These are phyloP conservation scores for Epichloe glyceriae DNA, from an alignment of 2,329 filamentous ascomycete species.

Conservation along the genomic window DNA sequence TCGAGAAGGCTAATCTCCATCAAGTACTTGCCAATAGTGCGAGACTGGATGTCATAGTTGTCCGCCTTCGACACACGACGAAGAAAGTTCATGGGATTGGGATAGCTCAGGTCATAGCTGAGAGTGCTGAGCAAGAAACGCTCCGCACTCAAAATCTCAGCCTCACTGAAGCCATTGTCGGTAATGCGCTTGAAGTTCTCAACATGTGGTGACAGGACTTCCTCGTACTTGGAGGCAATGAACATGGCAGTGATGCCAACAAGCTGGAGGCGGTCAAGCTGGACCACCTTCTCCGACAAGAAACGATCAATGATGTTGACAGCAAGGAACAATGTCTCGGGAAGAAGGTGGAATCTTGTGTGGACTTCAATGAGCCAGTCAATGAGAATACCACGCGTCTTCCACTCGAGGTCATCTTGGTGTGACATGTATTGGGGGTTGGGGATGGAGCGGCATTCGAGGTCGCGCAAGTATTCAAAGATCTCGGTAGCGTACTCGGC, in stretches of 20 bases:
- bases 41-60: conserved; percentile 96
- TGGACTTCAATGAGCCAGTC: conserved; percentile 99
- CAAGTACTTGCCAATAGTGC: conserved; percentile 93
- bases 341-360: conserved; percentile 87
- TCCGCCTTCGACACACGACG: conserved; percentile 98
- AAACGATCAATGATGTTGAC: conserved; percentile 99
- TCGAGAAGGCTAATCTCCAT: conserved; percentile 95
- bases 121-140: conserved; percentile 83
- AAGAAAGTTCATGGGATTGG: conserved; percentile 99
- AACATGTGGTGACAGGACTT: conserved; percentile 92
- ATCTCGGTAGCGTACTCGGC: conserved; percentile 96
- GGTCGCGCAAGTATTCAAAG: conserved; percentile 84
- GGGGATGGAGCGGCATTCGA: conserved; percentile 67
- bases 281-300: conserved; percentile 87
- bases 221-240: conserved; percentile 97
- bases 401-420: conserved; percentile 94
- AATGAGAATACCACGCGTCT: conserved; percentile 91
- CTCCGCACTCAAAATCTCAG: conserved; percentile 94
- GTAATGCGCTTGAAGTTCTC: conserved; percentile 95
- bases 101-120: conserved; percentile 95
- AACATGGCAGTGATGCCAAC: conserved; percentile 99
- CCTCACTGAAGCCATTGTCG: conserved; percentile 89
- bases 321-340: conserved; percentile 90
- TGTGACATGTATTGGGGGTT: conserved; percentile 93
- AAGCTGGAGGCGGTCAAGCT: conserved; percentile 88